Evolutionary conservation across 2,329 filamentous ascomycete species (phyloP), one percentile per base, ranked within the genome.

Genomic region (Penicillium occitanis): DNA sequence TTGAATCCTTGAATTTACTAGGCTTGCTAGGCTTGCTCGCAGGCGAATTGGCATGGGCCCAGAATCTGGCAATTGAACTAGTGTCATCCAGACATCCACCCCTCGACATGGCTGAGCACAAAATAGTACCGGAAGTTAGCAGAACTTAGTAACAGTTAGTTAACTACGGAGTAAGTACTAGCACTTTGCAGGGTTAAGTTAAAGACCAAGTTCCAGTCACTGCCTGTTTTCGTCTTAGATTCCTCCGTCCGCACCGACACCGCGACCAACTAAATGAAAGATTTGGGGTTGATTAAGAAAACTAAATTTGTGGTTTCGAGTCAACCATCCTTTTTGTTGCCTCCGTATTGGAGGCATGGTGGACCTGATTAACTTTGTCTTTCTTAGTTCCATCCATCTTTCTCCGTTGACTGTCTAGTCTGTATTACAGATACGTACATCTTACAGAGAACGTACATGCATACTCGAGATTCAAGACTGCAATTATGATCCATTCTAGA

Each of bases 111-210:
- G 50, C 25, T 33, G 33, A n/a, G 50, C 7, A 33, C 7, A 25
- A 25, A 25, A 25, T 25, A 25, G 25, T 25, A 30, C 28, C 10
- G 25, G 17, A 30, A 33, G 44, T 19, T 22, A 48, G 44, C 42
- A 44, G 13, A 46, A 51, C 48, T n/a, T 53, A 51, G 48, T 51
- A 11, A n/a, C 25, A 50, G 19, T 33, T 8, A 46, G 17, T 19
- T 44, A n/a, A 22, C 3, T 25, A 25, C 25, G 25, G 2, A 25
- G 25, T 25, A 25, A 25, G 25, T 25, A 22, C n/a, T 53, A 30
- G 14, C 28, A 51, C 50, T 51, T 30, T 53, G 50, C 50, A 53
- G 50, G 50, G 50, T 53, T 53, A 53, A 33, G 50, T 53, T 53
- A 53, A 33, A 53, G 28, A 11, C 30, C 30, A 30, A 30, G 30